Percentiles rank a stretch among this genome's conserved stretches.
phyloP scores from a whole-genome alignment of 1,139 yeast species.

The Pichia sp. region DNA sequence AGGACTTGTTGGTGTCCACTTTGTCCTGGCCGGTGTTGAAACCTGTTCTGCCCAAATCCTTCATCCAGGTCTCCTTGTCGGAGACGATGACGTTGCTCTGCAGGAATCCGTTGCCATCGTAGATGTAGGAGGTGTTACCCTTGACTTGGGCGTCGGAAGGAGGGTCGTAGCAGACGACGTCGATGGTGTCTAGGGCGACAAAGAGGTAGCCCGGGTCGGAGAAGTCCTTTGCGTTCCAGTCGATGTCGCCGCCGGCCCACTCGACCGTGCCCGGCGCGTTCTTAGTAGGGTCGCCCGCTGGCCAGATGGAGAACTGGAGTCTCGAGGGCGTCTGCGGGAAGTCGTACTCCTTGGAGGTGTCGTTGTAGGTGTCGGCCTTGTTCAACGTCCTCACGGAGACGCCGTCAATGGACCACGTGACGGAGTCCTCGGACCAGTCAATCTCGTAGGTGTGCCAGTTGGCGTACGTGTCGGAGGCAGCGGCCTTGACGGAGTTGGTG shows the following conservation, averaged over 20 bases:
- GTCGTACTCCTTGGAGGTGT: slow-evolving; percentile 51
- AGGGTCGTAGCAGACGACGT: slow-evolving; percentile 64
- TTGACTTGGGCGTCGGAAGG: slow-evolving; percentile 47
- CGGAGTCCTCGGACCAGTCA: slow-evolving; percentile 76
- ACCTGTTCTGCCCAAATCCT: slow-evolving; percentile 60
- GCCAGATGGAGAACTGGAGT: slow-evolving; percentile 86
- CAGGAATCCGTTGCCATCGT: slow-evolving; percentile 40
- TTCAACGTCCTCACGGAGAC: slow-evolving; percentile 60
- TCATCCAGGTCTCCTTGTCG: slow-evolving; percentile 56
- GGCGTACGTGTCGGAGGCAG: slow-evolving; percentile 51
- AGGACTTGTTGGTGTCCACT: slow-evolving; percentile 1
- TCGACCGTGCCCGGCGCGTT: slow-evolving; percentile 78
- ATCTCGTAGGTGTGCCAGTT: slow-evolving; percentile 73
- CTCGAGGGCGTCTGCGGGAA: slow-evolving; percentile 93
- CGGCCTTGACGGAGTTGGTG: slow-evolving; percentile 49
- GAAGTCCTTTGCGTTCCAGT: slow-evolving; percentile 79
- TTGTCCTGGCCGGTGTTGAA: slow-evolving; percentile 38
- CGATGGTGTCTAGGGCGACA: slow-evolving; percentile 55
- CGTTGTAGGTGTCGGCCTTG: slow-evolving; percentile 64
- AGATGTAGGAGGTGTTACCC: slow-evolving; percentile 56
- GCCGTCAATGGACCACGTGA: slow-evolving; percentile 77
- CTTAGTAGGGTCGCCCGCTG: slow-evolving; percentile 86
- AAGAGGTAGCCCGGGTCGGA: slow-evolving; percentile 72
- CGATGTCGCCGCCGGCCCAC: slow-evolving; percentile 20
- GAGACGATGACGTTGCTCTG: slow-evolving; percentile 51